Evolutionary conservation across 2,329 filamentous ascomycete species (phyloP), one percentile per base, ranked within the genome.

Genomic region (Aspergillus hiratsukae): DNA sequence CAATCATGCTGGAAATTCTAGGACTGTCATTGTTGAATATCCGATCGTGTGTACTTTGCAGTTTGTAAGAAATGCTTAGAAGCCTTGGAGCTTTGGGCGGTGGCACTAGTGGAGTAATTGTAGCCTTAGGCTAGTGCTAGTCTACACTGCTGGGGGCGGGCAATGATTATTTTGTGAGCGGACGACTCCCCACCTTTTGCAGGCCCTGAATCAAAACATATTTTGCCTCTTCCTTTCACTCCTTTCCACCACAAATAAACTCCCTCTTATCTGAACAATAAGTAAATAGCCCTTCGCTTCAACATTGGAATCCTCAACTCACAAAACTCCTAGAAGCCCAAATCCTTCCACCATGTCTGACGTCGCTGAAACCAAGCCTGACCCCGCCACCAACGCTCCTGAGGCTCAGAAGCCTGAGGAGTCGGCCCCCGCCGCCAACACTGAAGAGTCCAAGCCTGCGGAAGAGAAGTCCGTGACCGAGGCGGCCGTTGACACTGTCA

Each of bases 341-440:
- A 23, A 40, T 27, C 52, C 59, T 49, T 51, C 57, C 67, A 70
- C 58, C 61, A 77, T 77, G 75, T 75, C 75, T 72, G 75, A 75
- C 70, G 66, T 68, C 59, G 64, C 74, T 61, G 75, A 76, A 58
- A 69, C 70, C 54, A 77, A 77, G 69, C 66, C 71, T 58, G 73
- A 77, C 72, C 73, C 75, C 72, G 68, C 74, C 69, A 72, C 71
- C 64, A 65, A 61, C 64, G 66, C 70, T 68, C 64, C 70, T 67
- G 67, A 70, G 58, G 62, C 61, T 56, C 61, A 66, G 52, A 67
- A 71, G 64, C 59, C 69, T 53, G 64, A 74, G 61, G 66, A 72
- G 61, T 65, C 66, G 49, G 69, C 61, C 54, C 56, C 68, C 61
- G 59, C 68, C 62, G 59, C 69, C 63, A 67, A 64, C 58, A 72